Evolutionary conservation across 768 basidiomycete species (phyloP).

Genomic region (Panus rudis): DNA sequence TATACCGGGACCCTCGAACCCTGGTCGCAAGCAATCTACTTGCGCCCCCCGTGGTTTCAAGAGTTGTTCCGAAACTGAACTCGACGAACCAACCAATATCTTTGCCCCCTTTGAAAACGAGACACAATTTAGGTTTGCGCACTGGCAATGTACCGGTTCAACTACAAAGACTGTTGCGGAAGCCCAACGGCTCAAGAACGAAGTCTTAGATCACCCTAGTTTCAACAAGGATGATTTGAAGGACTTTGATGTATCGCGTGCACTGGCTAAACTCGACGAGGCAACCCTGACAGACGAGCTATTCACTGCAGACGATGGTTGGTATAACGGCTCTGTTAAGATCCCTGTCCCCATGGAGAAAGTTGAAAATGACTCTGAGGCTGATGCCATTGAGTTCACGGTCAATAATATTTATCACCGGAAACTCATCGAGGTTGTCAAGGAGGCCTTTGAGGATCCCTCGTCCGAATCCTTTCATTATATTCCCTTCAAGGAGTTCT

Average conservation of each 20-base stretch:
- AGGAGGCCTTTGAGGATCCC: slow-evolving; percentile 1
- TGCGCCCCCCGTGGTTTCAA: too few relatives aligned
- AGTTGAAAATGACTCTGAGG: background rate
- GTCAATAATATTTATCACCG: slow-evolving; percentile 4
- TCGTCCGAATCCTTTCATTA: background rate
- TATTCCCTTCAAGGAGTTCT: slow-evolving; percentile 2
- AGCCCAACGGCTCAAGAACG: slow-evolving; percentile 20
- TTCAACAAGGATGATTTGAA: slow-evolving; percentile 17
- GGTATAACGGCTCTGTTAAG: slow-evolving; percentile 2
- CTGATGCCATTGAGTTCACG: background rate
- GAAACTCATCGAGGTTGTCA: slow-evolving; percentile 3
- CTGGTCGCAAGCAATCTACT: too few relatives aligned
- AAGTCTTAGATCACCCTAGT: slow-evolving; percentile 15
- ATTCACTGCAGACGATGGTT: slow-evolving; percentile 3
- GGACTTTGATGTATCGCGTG: slow-evolving; percentile 13
- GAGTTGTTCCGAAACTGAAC: too few relatives aligned
- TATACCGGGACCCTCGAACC: too few relatives aligned
- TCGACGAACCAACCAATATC: too few relatives aligned
- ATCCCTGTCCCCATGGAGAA: slow-evolving; percentile 5
- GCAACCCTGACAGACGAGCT: slow-evolving; percentile 9
- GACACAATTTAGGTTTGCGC: slow-evolving; percentile 19
- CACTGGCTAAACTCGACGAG: slow-evolving; percentile 11
- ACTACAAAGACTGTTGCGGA: slow-evolving; percentile 21
- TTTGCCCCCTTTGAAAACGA: slow-evolving; percentile 11
- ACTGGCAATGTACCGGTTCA: slow-evolving; percentile 25